Conservation (phyloP, 2,329 filamentous ascomycete species). For the Talaromyces rugulosus region DNA sequence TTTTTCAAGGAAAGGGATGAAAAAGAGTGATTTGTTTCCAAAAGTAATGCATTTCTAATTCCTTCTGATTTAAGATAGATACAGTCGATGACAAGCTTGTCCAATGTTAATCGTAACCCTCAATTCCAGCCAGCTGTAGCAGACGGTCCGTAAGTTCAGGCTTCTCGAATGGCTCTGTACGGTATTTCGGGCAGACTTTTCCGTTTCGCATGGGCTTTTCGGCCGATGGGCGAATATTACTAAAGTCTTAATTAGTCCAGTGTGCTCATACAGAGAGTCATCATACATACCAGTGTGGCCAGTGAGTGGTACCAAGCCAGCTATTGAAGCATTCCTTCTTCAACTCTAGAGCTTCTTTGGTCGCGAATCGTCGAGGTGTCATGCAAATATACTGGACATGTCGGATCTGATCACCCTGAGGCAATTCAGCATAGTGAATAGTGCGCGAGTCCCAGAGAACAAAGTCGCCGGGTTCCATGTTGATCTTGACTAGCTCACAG, state of each 20-base stretch:
- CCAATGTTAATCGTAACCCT: background rate
- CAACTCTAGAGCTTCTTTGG: slow-evolving; percentile 25
- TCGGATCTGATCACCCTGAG: slow-evolving; percentile 34
- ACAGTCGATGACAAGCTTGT: background rate
- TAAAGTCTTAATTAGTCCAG: slow-evolving; percentile 17
- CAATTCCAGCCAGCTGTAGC: slow-evolving; percentile 33
- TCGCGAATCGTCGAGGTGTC: slow-evolving; percentile 34
- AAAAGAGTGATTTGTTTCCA: background rate
- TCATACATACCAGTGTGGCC: slow-evolving; percentile 22
- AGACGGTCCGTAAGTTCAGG: slow-evolving; percentile 30
- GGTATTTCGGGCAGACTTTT: slow-evolving; percentile 32
- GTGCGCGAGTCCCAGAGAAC: slow-evolving; percentile 46
- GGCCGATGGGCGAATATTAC: slow-evolving; percentile 35
- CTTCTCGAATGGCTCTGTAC: slow-evolving; percentile 37
- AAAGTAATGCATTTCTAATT: background rate
- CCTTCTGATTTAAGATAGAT: slow-evolving; percentile 3
- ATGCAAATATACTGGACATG: slow-evolving; percentile 36
- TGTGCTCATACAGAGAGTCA: background rate
- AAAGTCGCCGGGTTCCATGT: slow-evolving; percentile 40
- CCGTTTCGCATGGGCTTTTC: slow-evolving; percentile 33
- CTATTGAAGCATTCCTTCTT: slow-evolving; percentile 33
- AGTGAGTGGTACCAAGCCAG: slow-evolving; percentile 35
- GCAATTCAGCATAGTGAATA: slow-evolving; percentile 41
- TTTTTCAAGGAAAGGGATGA: background rate
- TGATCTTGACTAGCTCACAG: slow-evolving; percentile 37